Base-by-base conservation (phyloP, 495 filamentous ascomycete species). In the Apiosordaria backusii region DNA sequence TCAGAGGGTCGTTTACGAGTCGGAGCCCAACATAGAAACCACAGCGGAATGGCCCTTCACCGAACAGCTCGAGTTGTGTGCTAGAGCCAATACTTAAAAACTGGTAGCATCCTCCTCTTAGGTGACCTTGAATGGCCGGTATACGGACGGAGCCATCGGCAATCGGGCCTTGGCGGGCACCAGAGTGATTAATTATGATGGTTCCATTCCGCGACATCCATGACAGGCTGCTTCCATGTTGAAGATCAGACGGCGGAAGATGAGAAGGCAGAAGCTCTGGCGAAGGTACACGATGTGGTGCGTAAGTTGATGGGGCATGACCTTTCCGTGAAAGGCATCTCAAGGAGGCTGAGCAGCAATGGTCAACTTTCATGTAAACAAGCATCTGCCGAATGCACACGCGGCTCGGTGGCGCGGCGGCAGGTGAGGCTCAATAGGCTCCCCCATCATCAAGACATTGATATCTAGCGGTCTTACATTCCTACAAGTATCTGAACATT, bases 91-190 rank as follows among this genome's bases (percentile, higher is more conserved):
- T 45, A 13, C 35, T 45, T 45, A 0, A 45, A 35, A n/a, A 26
- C 13, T 45, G 55, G 21, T 24, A 4, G 27, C 7, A 29, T 29
- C 13, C 23, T 57, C 10, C 27, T 50, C n/a, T 15, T 29, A 22
- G 18, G 16, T 40, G 24, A 29, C 22, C 60, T 40, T 70, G 65
- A 70, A 61, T 74, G 72, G 70, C 62, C 66, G 62, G 60, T 35
- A 66, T 74, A 74, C 72, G 68, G 60, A 74, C 72, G 68, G 57
- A 27, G 21, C n/a, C 21, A 15, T 10, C 18, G 45, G 15, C 50
- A 13, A n/a, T 60, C 55, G 45, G 40, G 27, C 2, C 45, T 15
- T 27, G 58, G 26, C 35, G 35, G 0, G 2, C 15, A 23, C 3
- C 10, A 45, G 29, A 6, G 57, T n/a, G 64, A 21, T 61, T 35